A percentile compares a stretch with the other conserved stretches of the same genome.
These are phyloP conservation scores for Penicillium sp. DNA, from an alignment of 2,329 filamentous ascomycete species.

Conservation along the genomic window DNA sequence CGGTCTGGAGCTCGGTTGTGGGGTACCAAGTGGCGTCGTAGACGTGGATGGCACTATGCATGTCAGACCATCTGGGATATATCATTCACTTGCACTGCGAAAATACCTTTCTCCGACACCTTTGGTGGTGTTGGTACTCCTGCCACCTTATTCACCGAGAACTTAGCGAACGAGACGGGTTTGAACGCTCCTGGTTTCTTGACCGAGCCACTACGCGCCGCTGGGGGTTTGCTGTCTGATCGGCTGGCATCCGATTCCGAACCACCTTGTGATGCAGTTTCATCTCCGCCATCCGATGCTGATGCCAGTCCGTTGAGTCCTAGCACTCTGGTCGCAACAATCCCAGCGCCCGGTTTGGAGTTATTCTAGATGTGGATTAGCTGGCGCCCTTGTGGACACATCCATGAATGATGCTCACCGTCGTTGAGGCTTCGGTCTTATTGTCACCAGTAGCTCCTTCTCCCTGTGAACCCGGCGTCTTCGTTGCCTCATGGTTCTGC, in stretches of 20 bases:
- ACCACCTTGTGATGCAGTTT: conserved; percentile 46
- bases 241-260: conserved; percentile 63
- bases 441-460: conserved; percentile 26
- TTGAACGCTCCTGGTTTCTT: conserved; percentile 63
- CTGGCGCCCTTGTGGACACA: conserved; percentile 10
- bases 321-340: conserved; percentile 36
- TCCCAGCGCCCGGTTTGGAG: conserved; percentile 30
- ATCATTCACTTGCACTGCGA: neutral
- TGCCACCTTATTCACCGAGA: conserved; percentile 60
- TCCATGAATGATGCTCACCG: conserved; percentile 28
- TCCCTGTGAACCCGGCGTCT: conserved; percentile 15
- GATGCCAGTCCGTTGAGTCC: conserved; percentile 41
- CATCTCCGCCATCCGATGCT: conserved; percentile 38
- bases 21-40: conserved; percentile 38
- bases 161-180: conserved; percentile 64
- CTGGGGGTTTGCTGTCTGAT: conserved; percentile 47
- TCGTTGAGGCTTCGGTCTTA: conserved; percentile 24
- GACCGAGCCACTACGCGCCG: conserved; percentile 48
- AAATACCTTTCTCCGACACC: conserved; percentile 53
- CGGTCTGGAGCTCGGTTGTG: conserved; percentile 51
- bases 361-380: conserved; percentile 28
- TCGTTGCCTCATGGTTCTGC: conserved; percentile 25
- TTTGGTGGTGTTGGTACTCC: conserved; percentile 51
- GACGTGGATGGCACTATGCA: conserved; percentile 35
- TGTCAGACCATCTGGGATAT: neutral